Base-by-base conservation (phyloP, 1,284 basidiomycete species). In the Ceratobasidium sp. region DNA sequence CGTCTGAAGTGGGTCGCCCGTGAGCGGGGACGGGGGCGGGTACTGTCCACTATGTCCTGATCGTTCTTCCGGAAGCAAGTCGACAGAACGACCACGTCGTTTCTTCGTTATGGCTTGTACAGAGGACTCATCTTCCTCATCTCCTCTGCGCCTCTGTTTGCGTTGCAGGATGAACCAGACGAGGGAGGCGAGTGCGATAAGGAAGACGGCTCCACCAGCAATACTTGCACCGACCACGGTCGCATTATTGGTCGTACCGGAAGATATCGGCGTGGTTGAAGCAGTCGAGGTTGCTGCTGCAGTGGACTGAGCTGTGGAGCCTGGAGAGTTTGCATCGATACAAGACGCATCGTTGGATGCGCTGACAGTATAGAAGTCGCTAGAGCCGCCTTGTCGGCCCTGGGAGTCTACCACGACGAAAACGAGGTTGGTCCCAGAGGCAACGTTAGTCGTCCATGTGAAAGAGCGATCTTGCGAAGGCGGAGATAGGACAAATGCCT, bases 331-430 rank as follows among this genome's bases (percentile, higher is more conserved):
- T 21, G 77, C 76, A 75, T 82, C 82, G 39, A 91, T 83, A 76
- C 90, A 92, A 23, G 83, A 82, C 8, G 74, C 76, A 73, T 88
- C 84, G 75, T 84, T 83, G 1, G 88, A 86, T 52, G 79, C 76
- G 10, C 81, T 81, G n/a, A 90, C 88, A 16, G 75, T 76, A 73
- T 73, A 71, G 32, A 74, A 23, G 30, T 75, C 75, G 4, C 75
- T 71, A n/a, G 72, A 58, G 21, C 70, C 74, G 21, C 76, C 75
- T 30, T 58, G 65, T 9, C 82, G 81, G 10, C 88, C 86, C 74
- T 80, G 75, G 3, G 87, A 79, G 75, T 92, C 91, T 1, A 81
- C 80, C 85, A 92, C 84, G 52, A 85, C 76, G 71, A 92, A 91
- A 10, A 91, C 74, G 55, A 92, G 77, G 2, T 82, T 82, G 0